Evolutionary conservation across 495 filamentous ascomycete genomes (phyloP).

Genomic region (Penicillium riverlandense): DNA sequence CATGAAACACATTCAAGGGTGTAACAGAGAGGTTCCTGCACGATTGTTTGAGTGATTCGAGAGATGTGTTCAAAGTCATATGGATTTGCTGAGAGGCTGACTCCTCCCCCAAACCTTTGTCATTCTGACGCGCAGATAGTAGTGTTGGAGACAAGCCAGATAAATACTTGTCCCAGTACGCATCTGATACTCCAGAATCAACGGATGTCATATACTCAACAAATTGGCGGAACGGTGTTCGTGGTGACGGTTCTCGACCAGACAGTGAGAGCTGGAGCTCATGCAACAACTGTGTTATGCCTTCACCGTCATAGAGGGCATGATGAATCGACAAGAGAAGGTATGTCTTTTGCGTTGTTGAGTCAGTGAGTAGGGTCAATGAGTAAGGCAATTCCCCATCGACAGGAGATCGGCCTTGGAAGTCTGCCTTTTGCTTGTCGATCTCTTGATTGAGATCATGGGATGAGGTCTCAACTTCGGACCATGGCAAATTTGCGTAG

Average conservation of each 20-base stretch:
- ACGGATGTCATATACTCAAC: constrained; percentile 37
- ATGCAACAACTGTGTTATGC: constrained; percentile 54
- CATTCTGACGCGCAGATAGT: constrained; percentile 16
- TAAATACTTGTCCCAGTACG: constrained; percentile 56
- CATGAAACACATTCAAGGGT: constrained; percentile 57
- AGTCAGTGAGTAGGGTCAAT: constrained; percentile 14
- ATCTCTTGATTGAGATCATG: constrained; percentile 11
- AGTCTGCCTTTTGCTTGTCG: constrained; percentile 10
- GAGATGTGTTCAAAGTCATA: constrained; percentile 14
- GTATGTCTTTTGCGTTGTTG: constrained; percentile 3
- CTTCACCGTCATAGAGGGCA: constrained; percentile 73
- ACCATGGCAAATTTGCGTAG: constrained; percentile 16
- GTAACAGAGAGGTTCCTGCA: constrained; percentile 49
- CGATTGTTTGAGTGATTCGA: constrained; percentile 37
- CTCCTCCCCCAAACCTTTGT: constrained; percentile 4
- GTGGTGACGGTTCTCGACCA: constrained; percentile 31
- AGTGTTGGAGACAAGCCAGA: constrained; percentile 38
- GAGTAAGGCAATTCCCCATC: constrained; percentile 21
- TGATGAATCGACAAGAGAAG: constrained; percentile 67
- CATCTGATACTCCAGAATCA: constrained; percentile 32
- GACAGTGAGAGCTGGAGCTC: constrained; percentile 53
- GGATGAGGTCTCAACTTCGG: constrained; percentile 4
- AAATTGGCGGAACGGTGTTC: constrained; percentile 26
- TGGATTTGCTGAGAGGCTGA: constrained; percentile 15
- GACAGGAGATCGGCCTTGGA: constrained; percentile 15